A percentile compares a stretch with the other conserved stretches of the same genome.
Conservation (phyloP, 1,284 basidiomycete species). For the Ustilago cynodontis region DNA sequence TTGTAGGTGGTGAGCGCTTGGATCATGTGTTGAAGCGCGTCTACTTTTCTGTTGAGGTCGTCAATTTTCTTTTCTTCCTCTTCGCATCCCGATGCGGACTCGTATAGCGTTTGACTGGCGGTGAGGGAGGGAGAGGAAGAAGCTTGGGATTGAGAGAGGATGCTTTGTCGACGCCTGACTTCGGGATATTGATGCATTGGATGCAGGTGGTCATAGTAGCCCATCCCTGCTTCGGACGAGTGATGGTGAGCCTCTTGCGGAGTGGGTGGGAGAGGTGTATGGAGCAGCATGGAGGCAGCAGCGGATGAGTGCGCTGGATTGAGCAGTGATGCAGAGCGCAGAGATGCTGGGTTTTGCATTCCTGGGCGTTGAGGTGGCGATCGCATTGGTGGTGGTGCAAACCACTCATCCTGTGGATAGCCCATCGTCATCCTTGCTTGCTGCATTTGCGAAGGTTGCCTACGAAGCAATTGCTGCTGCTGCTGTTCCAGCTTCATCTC, state of each 20-base stretch:
- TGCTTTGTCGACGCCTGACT: neutral
- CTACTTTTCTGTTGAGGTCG: slow-evolving; percentile 35
- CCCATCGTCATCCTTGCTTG: neutral
- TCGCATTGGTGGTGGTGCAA: neutral
- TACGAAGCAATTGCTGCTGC: neutral
- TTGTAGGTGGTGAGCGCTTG: slow-evolving; percentile 3
- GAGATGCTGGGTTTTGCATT: neutral
- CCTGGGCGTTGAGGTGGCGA: neutral
- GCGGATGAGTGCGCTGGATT: slow-evolving; percentile 9
- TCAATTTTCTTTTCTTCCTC: slow-evolving; percentile 28
- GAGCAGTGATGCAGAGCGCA: neutral
- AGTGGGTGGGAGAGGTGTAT: neutral
- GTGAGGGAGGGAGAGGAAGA: slow-evolving; percentile 13
- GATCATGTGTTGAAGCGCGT: slow-evolving; percentile 31
- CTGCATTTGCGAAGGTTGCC: slow-evolving; percentile 11
- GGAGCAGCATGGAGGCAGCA: slow-evolving; percentile 1
- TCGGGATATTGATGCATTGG: slow-evolving; percentile 6
- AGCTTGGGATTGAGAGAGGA: slow-evolving; percentile 1
- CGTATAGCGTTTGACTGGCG: slow-evolving; percentile 3
- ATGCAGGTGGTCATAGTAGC: neutral
- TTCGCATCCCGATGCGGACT: neutral
- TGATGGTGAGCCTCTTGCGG: neutral
- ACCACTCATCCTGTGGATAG: neutral
- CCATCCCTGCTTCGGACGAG: neutral
- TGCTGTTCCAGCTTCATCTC: slow-evolving; percentile 6